A percentile compares a stretch with the other conserved stretches of the same genome.
Conservation (phyloP, 345 rosid genomes). For the Syzygium grande region DNA sequence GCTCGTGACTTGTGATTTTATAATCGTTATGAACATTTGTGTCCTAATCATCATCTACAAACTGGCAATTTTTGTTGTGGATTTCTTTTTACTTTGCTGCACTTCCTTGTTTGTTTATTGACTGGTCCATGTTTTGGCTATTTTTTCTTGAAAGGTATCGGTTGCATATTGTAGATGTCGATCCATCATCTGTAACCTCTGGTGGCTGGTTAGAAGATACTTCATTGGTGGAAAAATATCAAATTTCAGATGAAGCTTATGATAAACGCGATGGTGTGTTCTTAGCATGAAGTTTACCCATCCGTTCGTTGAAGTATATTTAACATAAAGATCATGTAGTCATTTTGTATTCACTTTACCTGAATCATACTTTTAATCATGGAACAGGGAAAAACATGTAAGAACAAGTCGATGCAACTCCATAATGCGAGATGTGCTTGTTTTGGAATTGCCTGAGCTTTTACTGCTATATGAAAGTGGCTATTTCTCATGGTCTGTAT, state of each 20-base stretch:
- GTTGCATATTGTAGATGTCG: conserved; percentile 67
- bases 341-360: neutral
- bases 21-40: neutral
- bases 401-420: neutral
- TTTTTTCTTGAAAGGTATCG: conserved; percentile 42
- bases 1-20: neutral
- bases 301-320: neutral
- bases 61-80: neutral
- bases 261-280: conserved; percentile 55
- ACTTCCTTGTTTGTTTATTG: neutral
- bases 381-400: neutral
- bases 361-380: neutral
- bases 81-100: neutral
- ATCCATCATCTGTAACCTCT: conserved; percentile 83
- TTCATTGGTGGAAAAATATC: conserved; percentile 75
- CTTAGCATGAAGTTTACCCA: neutral
- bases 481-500: neutral
- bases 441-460: neutral
- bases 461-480: neutral
- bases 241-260: conserved; percentile 77
- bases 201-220: conserved; percentile 97
- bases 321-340: neutral
- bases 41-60: neutral
- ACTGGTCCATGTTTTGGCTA: neutral
- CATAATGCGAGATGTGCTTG: neutral